phyloP scores from a whole-genome alignment of 169 alveolate genomes.

The Plasmodium sp. region DNA sequence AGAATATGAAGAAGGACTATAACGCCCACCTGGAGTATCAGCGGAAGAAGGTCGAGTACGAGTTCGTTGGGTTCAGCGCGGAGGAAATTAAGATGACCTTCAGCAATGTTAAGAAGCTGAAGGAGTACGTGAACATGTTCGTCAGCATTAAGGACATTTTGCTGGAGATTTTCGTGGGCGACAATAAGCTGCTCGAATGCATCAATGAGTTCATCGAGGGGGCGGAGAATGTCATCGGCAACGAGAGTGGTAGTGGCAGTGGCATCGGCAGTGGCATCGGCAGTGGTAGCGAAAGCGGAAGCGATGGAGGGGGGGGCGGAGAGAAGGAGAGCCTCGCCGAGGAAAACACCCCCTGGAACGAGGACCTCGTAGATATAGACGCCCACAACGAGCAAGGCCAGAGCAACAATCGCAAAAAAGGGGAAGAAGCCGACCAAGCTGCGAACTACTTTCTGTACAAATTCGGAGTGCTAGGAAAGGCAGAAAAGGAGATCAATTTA shows the following conservation, averaged over 20 bases:
- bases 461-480: constrained; percentile 67
- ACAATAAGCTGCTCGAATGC: constrained; percentile 49
- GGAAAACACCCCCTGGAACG: background rate
- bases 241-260: background rate
- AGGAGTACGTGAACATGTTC: constrained; percentile 74
- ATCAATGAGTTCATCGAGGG: constrained; percentile 69
- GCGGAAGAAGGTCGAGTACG: constrained; percentile 63
- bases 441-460: constrained; percentile 25
- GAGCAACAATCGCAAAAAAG: background rate
- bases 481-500: constrained; percentile 69
- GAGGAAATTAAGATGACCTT: constrained; percentile 68
- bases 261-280: background rate
- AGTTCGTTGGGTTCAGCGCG: constrained; percentile 62
- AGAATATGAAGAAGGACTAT: constrained; percentile 61
- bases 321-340: background rate
- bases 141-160: constrained; percentile 69
- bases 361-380: background rate
- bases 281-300: background rate
- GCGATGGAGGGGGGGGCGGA: background rate
- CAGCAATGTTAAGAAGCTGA: constrained; percentile 46
- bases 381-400: background rate
- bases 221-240: background rate
- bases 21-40: constrained; percentile 39
- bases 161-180: constrained; percentile 66
- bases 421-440: background rate